These are phyloP conservation scores for Antitrichia curtipendula DNA, from an alignment of 225 moss, liverwort and hornwort genomes.

Conservation along the genomic window DNA sequence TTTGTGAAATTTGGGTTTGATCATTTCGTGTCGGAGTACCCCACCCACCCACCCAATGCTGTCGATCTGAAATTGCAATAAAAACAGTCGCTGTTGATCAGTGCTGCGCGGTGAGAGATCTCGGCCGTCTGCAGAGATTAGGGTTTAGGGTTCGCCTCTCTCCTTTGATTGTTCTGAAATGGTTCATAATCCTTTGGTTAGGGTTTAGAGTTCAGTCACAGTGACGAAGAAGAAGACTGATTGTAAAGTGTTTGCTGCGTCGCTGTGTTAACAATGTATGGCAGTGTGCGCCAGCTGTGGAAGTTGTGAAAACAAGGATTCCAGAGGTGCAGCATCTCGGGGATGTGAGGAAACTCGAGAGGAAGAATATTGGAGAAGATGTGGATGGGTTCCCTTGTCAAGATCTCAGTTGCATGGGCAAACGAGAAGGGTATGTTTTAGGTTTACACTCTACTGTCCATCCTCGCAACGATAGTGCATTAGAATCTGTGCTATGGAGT, in stretches of 20 bases:
- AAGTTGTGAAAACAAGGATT: conserved; percentile 18
- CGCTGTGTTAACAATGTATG: background rate
- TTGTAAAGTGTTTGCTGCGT: background rate
- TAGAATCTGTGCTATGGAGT: background rate
- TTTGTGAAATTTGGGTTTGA: background rate
- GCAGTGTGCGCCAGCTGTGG: conserved; percentile 23
- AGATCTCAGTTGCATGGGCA: conserved; percentile 55
- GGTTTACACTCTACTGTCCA: background rate
- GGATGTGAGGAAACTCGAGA: conserved; percentile 21
- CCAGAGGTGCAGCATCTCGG: conserved; percentile 26
- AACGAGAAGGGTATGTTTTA: conserved; percentile 21
- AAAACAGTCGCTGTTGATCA: background rate
- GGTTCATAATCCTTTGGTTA: background rate
- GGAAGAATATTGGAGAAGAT: conserved; percentile 10
- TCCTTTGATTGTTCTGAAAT: background rate
- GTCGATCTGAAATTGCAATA: background rate
- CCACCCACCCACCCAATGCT: background rate
- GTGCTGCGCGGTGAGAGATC: background rate
- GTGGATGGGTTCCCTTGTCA: conserved; percentile 56
- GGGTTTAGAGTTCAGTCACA: background rate
- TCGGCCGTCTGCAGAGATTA: background rate
- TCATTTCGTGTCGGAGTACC: no score
- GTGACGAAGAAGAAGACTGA: background rate
- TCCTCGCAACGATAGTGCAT: background rate
- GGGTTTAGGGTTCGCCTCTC: background rate